These are phyloP conservation scores for Aphanomyces cochlioides DNA, from an alignment of 352 stramenopile species.

Conservation along the genomic window DNA sequence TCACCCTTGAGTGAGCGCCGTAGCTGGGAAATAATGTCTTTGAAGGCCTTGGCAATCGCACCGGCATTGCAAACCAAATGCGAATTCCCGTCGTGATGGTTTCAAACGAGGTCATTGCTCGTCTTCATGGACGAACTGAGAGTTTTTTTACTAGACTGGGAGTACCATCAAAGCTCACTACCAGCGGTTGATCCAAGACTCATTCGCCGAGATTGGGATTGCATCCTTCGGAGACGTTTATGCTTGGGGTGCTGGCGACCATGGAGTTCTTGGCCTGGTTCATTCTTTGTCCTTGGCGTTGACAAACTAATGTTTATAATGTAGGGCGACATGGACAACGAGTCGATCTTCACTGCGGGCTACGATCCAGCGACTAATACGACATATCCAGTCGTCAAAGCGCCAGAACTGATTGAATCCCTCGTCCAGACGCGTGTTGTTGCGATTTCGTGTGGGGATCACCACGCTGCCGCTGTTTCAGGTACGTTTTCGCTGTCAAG, in stretches of 20 bases:
- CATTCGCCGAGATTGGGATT: constrained; percentile 44
- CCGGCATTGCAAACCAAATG: constrained; percentile 42
- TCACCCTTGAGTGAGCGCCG: neutral
- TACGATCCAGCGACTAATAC: constrained; percentile 65
- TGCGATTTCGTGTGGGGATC: constrained; percentile 55
- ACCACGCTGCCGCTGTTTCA: constrained; percentile 60
- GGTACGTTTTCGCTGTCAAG: constrained; percentile 38
- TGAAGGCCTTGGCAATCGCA: constrained; percentile 37
- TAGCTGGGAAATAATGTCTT: constrained; percentile 55
- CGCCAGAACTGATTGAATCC: constrained; percentile 45
- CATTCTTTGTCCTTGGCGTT: neutral
- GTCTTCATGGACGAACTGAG: neutral
- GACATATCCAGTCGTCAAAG: constrained; percentile 57
- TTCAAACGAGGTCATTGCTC: constrained; percentile 41
- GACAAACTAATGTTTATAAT: neutral
- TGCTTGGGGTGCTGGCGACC: constrained; percentile 62
- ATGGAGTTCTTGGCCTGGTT: constrained; percentile 61
- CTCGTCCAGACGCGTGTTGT: constrained; percentile 49
- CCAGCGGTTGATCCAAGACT: constrained; percentile 46
- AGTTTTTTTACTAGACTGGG: constrained; percentile 33
- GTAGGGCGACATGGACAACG: constrained; percentile 66
- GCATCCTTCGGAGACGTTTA: constrained; percentile 49
- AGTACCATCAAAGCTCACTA: constrained; percentile 45
- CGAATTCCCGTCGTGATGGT: constrained; percentile 68
- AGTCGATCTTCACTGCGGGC: constrained; percentile 55